Conservation (phyloP, 148 eudicot species). For the Rhododendron molle region DNA sequence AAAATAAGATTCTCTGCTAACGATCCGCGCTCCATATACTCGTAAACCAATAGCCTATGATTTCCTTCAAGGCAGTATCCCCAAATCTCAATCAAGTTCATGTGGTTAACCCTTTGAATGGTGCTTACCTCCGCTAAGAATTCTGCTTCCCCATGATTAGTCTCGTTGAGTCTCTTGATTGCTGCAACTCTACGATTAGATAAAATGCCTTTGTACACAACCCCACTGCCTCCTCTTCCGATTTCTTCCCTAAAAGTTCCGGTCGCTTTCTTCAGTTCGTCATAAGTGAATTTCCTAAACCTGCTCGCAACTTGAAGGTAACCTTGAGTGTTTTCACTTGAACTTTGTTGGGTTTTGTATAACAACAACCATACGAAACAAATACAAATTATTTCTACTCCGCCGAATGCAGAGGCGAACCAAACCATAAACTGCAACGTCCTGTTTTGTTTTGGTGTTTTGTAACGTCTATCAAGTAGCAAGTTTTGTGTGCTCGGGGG, state of each 20-base stretch:
- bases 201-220: constrained; percentile 10
- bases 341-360: neutral
- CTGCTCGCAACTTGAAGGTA: constrained; percentile 18
- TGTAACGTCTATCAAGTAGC: neutral
- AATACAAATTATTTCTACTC: constrained; percentile 10
- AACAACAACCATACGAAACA: neutral
- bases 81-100: constrained; percentile 22
- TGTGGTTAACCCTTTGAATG: constrained; percentile 21
- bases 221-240: constrained; percentile 29
- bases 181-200: constrained; percentile 17
- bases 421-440: constrained; percentile 17
- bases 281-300: constrained; percentile 32
- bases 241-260: constrained; percentile 20
- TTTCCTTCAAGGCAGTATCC: constrained; percentile 15
- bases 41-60: constrained; percentile 14
- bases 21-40: constrained; percentile 16
- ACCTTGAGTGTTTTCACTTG: neutral
- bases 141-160: constrained; percentile 22
- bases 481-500: neutral
- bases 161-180: constrained; percentile 17
- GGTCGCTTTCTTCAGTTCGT: constrained; percentile 27
- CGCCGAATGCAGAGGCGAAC: constrained; percentile 21
- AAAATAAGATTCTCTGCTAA: constrained; percentile 7
- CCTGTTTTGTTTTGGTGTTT: neutral
- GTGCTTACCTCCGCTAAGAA: constrained; percentile 16